Percentiles rank a stretch among this genome's conserved stretches.
Evolutionary conservation across 306 rosid species (phyloP).

Genomic region (Vicia villosa): DNA sequence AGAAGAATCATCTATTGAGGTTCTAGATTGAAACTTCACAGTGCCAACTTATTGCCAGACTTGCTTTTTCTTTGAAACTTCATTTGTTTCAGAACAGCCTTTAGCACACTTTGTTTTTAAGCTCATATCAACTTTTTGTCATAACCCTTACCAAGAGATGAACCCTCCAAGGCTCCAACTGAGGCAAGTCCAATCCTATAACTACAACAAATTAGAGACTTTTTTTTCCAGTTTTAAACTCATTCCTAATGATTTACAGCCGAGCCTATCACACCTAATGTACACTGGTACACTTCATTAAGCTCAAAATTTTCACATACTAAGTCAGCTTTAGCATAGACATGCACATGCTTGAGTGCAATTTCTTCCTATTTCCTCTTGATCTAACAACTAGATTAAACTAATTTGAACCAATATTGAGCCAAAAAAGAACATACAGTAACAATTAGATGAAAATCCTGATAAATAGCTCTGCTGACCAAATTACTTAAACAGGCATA

Average conservation of each 20-base stretch:
- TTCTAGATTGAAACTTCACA: not conserved
- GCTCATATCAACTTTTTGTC: conserved; percentile 13
- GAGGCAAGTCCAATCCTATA: conserved; percentile 13
- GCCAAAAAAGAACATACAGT: too few species aligned
- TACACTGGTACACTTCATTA: not conserved
- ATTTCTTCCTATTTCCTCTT: not conserved
- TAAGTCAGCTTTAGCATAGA: not conserved
- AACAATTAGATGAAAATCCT: too few species aligned
- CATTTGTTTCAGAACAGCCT: conserved; percentile 31
- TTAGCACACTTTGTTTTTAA: conserved; percentile 9
- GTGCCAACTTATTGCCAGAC: conserved; percentile 23
- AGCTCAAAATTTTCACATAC: conserved; percentile 6
- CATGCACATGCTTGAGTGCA: conserved; percentile 1
- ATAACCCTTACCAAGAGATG: conserved; percentile 12
- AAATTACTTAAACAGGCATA: not conserved
- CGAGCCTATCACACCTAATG: not conserved
- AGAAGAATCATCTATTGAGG: not conserved
- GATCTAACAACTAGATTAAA: not conserved
- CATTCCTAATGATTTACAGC: not conserved
- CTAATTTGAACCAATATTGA: not conserved
- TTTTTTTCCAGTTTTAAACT: not conserved
- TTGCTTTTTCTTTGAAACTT: conserved; percentile 34
- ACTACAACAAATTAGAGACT: not conserved
- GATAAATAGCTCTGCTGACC: not conserved
- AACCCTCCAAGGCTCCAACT: not conserved